Evolutionary conservation across 352 stramenopile species (phyloP).

Genomic region (Detonula confervacea): DNA sequence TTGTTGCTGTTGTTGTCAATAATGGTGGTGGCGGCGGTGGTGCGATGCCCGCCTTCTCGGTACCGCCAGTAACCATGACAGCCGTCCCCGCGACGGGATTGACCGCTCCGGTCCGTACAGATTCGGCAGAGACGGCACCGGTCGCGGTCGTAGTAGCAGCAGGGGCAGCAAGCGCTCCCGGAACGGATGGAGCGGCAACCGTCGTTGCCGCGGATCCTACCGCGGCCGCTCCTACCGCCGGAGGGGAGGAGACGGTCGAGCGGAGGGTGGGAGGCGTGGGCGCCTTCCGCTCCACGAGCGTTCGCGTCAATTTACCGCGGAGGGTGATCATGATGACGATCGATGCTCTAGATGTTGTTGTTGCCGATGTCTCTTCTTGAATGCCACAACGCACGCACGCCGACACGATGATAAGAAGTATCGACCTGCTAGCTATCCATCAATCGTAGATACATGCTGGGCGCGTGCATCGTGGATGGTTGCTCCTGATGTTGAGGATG

Average conservation of each 20-base stretch:
- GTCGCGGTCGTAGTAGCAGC: neutral
- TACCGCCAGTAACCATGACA: neutral
- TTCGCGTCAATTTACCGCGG: constrained; percentile 45
- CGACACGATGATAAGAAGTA: too few relatives aligned
- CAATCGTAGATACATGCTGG: too few relatives aligned
- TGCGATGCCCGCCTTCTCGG: neutral
- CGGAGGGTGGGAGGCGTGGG: neutral
- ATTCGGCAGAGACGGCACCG: neutral
- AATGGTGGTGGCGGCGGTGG: neutral
- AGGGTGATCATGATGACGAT: constrained; percentile 62
- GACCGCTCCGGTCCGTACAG: too few relatives aligned
- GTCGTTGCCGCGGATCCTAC: neutral
- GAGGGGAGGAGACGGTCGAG: neutral
- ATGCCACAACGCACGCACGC: too few relatives aligned
- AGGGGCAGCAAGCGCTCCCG: neutral
- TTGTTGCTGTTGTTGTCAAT: neutral
- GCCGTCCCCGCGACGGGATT: neutral
- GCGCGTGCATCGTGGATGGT: too few relatives aligned
- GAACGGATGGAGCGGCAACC: neutral
- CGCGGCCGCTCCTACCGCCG: neutral
- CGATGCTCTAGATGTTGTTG: too few relatives aligned
- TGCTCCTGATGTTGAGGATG: too few relatives aligned
- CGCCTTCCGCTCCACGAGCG: constrained; percentile 18
- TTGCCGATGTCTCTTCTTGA: too few relatives aligned
- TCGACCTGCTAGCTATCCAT: too few relatives aligned